Evolutionary conservation across 2,329 filamentous ascomycete species (phyloP).

Genomic region (Thelonectria olida): DNA sequence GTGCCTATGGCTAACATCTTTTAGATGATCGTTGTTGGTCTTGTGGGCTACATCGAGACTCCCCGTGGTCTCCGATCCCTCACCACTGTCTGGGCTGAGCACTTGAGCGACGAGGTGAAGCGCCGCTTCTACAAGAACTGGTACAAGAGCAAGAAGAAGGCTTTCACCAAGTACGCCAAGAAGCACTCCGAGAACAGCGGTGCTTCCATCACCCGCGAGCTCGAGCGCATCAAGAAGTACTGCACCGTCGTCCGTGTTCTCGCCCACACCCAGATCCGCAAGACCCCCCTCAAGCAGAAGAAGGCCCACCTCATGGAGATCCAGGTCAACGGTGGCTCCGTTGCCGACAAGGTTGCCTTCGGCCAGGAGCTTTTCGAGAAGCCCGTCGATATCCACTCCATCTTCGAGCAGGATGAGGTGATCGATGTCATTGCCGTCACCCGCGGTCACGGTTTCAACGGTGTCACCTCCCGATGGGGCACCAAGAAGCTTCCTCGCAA

Average conservation of each 20-base stretch:
- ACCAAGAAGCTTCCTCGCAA: slow-evolving; percentile 99
- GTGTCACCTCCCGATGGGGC: slow-evolving; percentile 98
- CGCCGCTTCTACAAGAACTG: slow-evolving; percentile 99
- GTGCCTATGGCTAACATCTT: slow-evolving; percentile 77
- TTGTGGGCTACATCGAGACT: slow-evolving; percentile 99
- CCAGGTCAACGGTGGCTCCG: slow-evolving; percentile 97
- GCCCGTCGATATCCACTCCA: slow-evolving; percentile 88
- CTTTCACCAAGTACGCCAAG: slow-evolving; percentile 99
- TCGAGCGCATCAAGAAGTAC: slow-evolving; percentile 99
- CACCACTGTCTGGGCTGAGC: slow-evolving; percentile 99
- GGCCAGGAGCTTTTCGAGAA: slow-evolving; percentile 98
- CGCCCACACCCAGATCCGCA: slow-evolving; percentile 98
- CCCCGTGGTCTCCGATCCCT: slow-evolving; percentile 98
- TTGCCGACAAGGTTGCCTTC: slow-evolving; percentile 97
- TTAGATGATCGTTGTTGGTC: slow-evolving; percentile 99
- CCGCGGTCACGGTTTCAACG: slow-evolving; percentile 98
- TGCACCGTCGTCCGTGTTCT: slow-evolving; percentile 99
- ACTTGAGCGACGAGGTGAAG: slow-evolving; percentile 98
- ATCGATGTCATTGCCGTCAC: slow-evolving; percentile 99
- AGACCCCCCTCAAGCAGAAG: slow-evolving; percentile 99
- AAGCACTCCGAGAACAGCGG: slow-evolving; percentile 96
- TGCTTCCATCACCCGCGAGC: slow-evolving; percentile 91
- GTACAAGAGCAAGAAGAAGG: slow-evolving; percentile 99
- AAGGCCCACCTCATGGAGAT: slow-evolving; percentile 99
- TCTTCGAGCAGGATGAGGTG: slow-evolving; percentile 99